Evolutionary conservation across 2,329 filamentous ascomycete species (phyloP).

Genomic region (Alternaria gaisen): DNA sequence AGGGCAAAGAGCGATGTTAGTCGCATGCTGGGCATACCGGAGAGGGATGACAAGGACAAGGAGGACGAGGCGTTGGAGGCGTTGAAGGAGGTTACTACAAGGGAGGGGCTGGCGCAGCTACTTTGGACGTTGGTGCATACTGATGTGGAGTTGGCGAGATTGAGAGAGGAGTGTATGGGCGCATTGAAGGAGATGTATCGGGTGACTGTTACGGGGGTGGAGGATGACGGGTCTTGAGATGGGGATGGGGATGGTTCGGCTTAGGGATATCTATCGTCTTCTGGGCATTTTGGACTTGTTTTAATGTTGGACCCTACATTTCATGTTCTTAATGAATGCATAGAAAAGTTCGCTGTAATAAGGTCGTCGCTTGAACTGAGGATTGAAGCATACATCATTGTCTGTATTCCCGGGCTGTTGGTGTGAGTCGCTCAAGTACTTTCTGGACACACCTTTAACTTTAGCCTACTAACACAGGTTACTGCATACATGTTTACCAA

Average conservation of each 20-base stretch:
- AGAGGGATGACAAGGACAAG: constrained; percentile 13
- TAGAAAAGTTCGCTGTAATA: too few relatives aligned
- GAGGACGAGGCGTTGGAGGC: constrained; percentile 16
- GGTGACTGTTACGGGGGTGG: constrained; percentile 3
- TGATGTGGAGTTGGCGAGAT: constrained; percentile 16
- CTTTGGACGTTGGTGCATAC: constrained; percentile 34
- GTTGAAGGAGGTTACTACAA: constrained; percentile 34
- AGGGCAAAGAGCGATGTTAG: constrained; percentile 17
- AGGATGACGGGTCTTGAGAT: background rate
- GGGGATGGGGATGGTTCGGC: background rate
- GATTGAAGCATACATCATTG: too few relatives aligned
- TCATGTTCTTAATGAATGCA: too few relatives aligned
- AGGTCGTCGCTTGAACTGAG: too few relatives aligned
- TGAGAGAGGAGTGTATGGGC: constrained; percentile 24
- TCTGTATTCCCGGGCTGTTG: too few relatives aligned
- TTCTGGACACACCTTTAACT: too few relatives aligned
- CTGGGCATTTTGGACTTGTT: background rate
- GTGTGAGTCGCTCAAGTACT: too few relatives aligned
- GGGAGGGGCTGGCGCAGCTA: constrained; percentile 37
- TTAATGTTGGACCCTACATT: background rate
- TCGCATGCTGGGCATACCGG: constrained; percentile 19
- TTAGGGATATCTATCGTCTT: background rate
- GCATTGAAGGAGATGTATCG: constrained; percentile 34
- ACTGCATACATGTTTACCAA: too few relatives aligned
- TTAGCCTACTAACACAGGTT: too few relatives aligned